Evolutionary conservation across 768 basidiomycete genomes (phyloP).

Genomic region (Agaricus subrufescens): DNA sequence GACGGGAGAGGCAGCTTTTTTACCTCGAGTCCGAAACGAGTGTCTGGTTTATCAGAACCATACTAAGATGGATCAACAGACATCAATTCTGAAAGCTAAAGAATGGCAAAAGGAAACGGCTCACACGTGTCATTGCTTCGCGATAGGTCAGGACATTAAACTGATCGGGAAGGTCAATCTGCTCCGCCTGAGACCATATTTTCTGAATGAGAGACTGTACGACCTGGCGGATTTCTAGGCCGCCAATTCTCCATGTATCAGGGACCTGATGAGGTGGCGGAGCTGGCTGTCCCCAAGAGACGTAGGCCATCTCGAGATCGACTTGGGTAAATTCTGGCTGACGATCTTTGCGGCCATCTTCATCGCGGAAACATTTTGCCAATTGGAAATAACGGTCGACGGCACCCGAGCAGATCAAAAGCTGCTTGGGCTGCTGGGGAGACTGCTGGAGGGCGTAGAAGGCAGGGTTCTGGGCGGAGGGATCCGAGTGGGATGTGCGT

Average conservation of each 20-base stretch:
- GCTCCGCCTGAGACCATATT: constrained; percentile 74
- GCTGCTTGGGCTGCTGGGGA: constrained; percentile 94
- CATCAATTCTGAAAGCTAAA: constrained; percentile 11
- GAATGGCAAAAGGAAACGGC: constrained; percentile 23
- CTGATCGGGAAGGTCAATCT: constrained; percentile 48
- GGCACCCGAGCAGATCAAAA: constrained; percentile 84
- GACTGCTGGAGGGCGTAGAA: constrained; percentile 95
- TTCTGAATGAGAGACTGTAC: constrained; percentile 70
- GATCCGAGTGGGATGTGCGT: constrained; percentile 33
- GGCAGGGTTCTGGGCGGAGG: constrained; percentile 24
- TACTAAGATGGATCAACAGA: constrained; percentile 42
- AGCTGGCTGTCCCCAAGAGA: constrained; percentile 63
- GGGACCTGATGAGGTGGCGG: constrained; percentile 13
- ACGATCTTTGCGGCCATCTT: constrained; percentile 90
- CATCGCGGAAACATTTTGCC: constrained; percentile 93
- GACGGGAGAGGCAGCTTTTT: neutral
- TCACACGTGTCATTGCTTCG: constrained; percentile 86
- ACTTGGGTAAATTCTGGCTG: constrained; percentile 98
- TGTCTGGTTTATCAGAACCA: constrained; percentile 95
- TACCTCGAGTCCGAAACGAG: constrained; percentile 84
- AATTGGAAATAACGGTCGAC: constrained; percentile 92
- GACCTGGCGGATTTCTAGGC: constrained; percentile 71
- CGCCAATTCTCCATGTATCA: constrained; percentile 80
- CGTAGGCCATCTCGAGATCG: constrained; percentile 95
- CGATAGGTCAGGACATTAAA: constrained; percentile 86